These are phyloP conservation scores for Candolleomyces eurysporus DNA, from an alignment of 768 basidiomycete genomes.

Conservation along the genomic window DNA sequence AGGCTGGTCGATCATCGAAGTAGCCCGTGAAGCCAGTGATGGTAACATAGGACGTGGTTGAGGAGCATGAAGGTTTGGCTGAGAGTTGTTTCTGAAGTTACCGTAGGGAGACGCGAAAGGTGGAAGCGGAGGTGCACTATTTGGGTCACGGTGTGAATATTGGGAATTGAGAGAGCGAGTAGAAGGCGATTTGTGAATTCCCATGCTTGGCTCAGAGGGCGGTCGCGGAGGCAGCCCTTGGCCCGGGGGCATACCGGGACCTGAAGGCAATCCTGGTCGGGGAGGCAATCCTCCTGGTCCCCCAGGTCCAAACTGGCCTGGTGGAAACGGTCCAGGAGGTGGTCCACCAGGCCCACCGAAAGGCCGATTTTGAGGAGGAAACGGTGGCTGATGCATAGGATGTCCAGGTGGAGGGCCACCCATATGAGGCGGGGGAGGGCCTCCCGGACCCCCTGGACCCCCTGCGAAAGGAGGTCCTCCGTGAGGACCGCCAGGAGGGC, in stretches of 20 bases:
- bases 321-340: conserved; percentile 1
- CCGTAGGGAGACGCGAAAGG: conserved; percentile 37
- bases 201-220: conserved; percentile 45
- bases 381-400: neutral
- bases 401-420: conserved; percentile 1
- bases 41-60: conserved; percentile 58
- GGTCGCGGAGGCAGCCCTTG: conserved; percentile 33
- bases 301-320: conserved; percentile 6
- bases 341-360: neutral
- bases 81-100: conserved; percentile 36
- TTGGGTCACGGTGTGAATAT: conserved; percentile 43
- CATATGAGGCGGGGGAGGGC: conserved; percentile 2
- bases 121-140: conserved; percentile 41
- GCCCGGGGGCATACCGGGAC: conserved; percentile 6
- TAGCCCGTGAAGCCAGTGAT: conserved; percentile 53
- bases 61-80: conserved; percentile 37
- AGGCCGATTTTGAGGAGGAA: neutral
- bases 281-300: conserved; percentile 5
- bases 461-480: neutral
- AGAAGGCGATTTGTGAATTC: conserved; percentile 54
- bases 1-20: conserved; percentile 45
- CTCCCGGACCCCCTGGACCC: neutral
- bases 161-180: conserved; percentile 56
- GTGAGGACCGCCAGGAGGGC: no score
- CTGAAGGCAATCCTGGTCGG: conserved; percentile 1